phyloP scores from a whole-genome alignment of 148 eudicot genomes.

The Camellia lanceoleosa region DNA sequence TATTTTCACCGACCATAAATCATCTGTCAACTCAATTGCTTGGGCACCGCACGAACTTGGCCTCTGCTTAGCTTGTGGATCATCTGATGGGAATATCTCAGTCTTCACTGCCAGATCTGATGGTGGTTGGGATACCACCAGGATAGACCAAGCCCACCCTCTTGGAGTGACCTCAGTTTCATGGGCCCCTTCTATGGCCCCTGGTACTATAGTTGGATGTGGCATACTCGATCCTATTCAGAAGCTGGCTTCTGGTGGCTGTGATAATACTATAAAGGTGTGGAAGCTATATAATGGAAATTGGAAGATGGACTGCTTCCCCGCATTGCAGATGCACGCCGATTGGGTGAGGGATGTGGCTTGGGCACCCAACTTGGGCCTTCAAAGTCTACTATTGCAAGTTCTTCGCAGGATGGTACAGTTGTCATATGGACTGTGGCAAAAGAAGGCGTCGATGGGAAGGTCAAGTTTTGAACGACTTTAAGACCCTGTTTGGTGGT shows the following conservation, averaged over 20 bases:
- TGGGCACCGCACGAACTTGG: conserved; percentile 96
- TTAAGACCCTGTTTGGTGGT: no score
- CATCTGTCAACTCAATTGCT: conserved; percentile 66
- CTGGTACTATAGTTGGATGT: conserved; percentile 74
- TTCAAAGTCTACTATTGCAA: no score
- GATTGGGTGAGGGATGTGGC: no score
- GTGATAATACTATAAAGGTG: conserved; percentile 77
- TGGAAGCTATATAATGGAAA: conserved; percentile 49
- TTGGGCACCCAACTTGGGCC: no score
- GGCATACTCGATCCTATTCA: conserved; percentile 64
- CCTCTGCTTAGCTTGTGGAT: conserved; percentile 84
- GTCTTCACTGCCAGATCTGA: no score
- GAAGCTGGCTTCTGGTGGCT: conserved; percentile 86
- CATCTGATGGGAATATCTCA: conserved; percentile 42
- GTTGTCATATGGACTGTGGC: conserved; percentile 21
- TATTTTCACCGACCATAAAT: no score
- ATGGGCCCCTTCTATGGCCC: conserved; percentile 86
- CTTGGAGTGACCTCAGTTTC: conserved; percentile 93
- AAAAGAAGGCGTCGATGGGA: no score
- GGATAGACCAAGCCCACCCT: conserved; percentile 45
- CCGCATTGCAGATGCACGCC: no score
- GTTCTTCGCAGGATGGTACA: conserved; percentile 41
- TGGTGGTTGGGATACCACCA: no score
- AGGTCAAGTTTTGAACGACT: neutral
- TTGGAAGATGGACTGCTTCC: no score